Conservation (phyloP, 371 early-diverging fungal genomes). For the Batkoa obscura region DNA sequence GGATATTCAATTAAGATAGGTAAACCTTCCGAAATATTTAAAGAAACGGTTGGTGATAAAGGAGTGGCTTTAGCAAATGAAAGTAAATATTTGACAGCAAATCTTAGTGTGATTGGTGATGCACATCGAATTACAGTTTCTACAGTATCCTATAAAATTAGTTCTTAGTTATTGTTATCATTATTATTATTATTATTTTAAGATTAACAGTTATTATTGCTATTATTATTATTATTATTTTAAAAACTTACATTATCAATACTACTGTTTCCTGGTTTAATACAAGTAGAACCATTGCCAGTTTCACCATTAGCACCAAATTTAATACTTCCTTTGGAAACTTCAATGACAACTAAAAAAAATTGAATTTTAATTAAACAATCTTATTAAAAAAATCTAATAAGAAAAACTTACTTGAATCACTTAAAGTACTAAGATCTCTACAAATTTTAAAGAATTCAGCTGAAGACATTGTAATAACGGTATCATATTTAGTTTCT, state of each 20-base stretch:
- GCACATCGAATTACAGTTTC: conserved; percentile 54
- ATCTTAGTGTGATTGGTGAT: conserved; percentile 61
- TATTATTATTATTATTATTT: too few species aligned
- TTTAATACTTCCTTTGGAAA: conserved; percentile 80
- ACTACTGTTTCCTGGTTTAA: conserved; percentile 57
- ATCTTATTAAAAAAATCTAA: too few species aligned
- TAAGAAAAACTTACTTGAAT: conserved; percentile 34
- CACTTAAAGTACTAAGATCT: conserved; percentile 70
- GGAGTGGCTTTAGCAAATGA: conserved; percentile 94
- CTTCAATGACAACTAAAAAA: conserved; percentile 56
- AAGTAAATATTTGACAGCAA: conserved; percentile 84
- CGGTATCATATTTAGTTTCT: conserved; percentile 80
- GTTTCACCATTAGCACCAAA: conserved; percentile 81
- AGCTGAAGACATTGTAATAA: conserved; percentile 65
- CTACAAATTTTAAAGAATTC: conserved; percentile 87
- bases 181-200: too few species aligned
- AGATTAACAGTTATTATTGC: too few species aligned
- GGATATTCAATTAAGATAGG: conserved; percentile 90
- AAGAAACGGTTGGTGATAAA: conserved; percentile 51
- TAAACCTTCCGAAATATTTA: conserved; percentile 66
- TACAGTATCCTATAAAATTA: conserved; percentile 31
- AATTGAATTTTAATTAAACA: neutral
- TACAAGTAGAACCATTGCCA: conserved; percentile 62
- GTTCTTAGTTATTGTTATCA: too few species aligned
- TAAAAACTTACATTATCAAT: too few species aligned